Base-by-base conservation (phyloP, 2,329 filamentous ascomycete genomes). In the Dendryphion nanum region DNA sequence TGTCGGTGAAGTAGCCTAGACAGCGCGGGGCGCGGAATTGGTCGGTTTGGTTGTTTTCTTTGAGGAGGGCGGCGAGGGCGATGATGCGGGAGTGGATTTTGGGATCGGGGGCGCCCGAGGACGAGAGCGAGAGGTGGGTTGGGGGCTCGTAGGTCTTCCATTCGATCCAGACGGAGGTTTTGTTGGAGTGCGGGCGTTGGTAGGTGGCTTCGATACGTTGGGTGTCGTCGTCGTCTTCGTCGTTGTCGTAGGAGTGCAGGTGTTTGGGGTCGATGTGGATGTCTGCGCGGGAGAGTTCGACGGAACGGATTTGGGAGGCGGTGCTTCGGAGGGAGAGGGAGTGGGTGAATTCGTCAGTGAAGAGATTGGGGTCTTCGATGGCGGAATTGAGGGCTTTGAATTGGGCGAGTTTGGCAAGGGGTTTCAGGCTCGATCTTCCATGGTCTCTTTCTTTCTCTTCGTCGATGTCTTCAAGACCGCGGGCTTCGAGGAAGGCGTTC, bases 301-400 rank as follows among this genome's bases (percentile, higher is more conserved):
- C 56, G 15, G 50, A 37, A 7, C 42, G 45, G 7, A 58, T 51
- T 19, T 54, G 43, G 6, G 36, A 45, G 5, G 51, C 48, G 4
- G 49, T 50, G 30, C 50, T 42, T 4, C 42, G 33, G 1, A 64
- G 45, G 6, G 45, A 44, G 18, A 66, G 55, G 3, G 47, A 44
- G 3, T 29, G 23, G 2, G 55, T 53, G 34, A 53, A 54, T 20
- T 52, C 53, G 18, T 61, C 53, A 16, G 53, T 57, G 24, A 61
- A 46, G 23, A 54, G 37, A 10, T 39, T 38, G 2, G 53, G 48
- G 15, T 54, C 51, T 33, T 64, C 54, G 24, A 63, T 62, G n/a
- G 58, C 58, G 14, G 54, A 50, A 30, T 61, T 60, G 12, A 67
- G 52, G 13, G 61, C 63, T 42, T 64, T 64, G 43, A 64, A 55